These are phyloP conservation scores for Fomitiporia mediterranea DNA, from an alignment of 1,284 basidiomycete species.

Conservation along the genomic window DNA sequence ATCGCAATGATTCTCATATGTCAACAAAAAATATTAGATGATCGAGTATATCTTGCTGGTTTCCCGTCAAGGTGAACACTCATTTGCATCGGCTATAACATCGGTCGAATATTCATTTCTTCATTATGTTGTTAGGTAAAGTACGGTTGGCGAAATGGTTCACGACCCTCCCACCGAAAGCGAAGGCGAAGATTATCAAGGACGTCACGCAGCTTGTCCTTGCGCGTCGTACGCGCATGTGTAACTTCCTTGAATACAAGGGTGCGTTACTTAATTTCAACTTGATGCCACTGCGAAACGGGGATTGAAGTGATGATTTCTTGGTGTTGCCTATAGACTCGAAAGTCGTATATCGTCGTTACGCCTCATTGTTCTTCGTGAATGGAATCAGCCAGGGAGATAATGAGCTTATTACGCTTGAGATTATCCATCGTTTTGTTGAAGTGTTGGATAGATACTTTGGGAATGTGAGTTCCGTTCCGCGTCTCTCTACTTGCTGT, in stretches of 20 bases:
- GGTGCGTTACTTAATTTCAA: constrained; percentile 42
- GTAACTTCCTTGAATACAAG: constrained; percentile 99
- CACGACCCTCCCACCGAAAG: constrained; percentile 89
- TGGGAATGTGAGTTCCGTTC: constrained; percentile 73
- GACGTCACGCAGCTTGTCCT: constrained; percentile 99
- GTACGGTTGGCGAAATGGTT: constrained; percentile 99
- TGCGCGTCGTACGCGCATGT: constrained; percentile 95
- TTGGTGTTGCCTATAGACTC: constrained; percentile 51
- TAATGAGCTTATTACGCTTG: constrained; percentile 50
- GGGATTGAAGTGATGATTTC: background rate
- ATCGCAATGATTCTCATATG: no score
- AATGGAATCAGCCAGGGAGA: constrained; percentile 86
- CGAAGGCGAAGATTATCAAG: constrained; percentile 97
- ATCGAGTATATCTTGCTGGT: constrained; percentile 90
- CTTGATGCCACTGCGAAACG: background rate
- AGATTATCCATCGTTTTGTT: constrained; percentile 85
- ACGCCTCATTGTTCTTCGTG: constrained; percentile 98
- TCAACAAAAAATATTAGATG: constrained; percentile 48
- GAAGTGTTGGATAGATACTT: constrained; percentile 99
- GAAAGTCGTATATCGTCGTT: constrained; percentile 96
- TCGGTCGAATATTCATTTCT: constrained; percentile 5
- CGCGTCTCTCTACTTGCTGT: background rate
- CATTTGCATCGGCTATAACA: background rate
- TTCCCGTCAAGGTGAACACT: constrained; percentile 77
- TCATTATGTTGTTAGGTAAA: constrained; percentile 61